Percentiles rank a stretch among this genome's conserved stretches.
These are phyloP conservation scores for Fusarium drepaniforme DNA, from an alignment of 2,329 filamentous ascomycete genomes.

Conservation along the genomic window DNA sequence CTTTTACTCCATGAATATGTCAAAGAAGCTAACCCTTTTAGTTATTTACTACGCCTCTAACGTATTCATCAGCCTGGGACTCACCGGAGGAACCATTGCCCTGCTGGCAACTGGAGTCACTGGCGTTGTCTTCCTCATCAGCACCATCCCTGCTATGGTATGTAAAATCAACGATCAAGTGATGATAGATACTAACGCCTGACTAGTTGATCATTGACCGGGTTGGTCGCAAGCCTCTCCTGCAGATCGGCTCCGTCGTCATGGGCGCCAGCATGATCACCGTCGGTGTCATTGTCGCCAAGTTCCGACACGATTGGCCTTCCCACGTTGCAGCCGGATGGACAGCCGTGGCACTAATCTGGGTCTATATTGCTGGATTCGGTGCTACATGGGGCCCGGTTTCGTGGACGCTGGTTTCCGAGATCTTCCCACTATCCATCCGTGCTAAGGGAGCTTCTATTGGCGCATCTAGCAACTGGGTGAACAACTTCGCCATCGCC, in stretches of 20 bases:
- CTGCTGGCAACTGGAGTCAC: constrained; percentile 79
- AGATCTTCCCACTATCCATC: constrained; percentile 60
- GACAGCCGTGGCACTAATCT: constrained; percentile 52
- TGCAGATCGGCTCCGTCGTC: constrained; percentile 51
- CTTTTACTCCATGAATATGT: too few relatives aligned
- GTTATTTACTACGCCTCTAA: constrained; percentile 63
- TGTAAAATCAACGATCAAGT: background rate
- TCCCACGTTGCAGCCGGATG: constrained; percentile 52
- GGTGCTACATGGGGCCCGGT: constrained; percentile 60
- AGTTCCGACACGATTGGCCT: constrained; percentile 41
- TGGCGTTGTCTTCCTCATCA: constrained; percentile 74
- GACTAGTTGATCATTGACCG: constrained; percentile 51
- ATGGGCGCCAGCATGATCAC: constrained; percentile 47
- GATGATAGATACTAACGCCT: background rate
- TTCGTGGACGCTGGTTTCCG: constrained; percentile 61
- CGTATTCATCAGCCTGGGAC: constrained; percentile 73
- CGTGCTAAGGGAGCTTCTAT: constrained; percentile 59
- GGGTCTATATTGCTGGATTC: constrained; percentile 64
- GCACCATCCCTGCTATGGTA: constrained; percentile 49
- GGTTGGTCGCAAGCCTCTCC: constrained; percentile 55
- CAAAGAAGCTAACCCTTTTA: background rate
- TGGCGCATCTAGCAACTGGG: constrained; percentile 58
- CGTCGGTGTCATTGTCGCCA: constrained; percentile 34
- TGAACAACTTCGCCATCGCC: constrained; percentile 61
- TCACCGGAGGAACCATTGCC: constrained; percentile 68